phyloP scores from a whole-genome alignment of 163 green algal genomes.

The Coccomyxa subellipsoidea region DNA sequence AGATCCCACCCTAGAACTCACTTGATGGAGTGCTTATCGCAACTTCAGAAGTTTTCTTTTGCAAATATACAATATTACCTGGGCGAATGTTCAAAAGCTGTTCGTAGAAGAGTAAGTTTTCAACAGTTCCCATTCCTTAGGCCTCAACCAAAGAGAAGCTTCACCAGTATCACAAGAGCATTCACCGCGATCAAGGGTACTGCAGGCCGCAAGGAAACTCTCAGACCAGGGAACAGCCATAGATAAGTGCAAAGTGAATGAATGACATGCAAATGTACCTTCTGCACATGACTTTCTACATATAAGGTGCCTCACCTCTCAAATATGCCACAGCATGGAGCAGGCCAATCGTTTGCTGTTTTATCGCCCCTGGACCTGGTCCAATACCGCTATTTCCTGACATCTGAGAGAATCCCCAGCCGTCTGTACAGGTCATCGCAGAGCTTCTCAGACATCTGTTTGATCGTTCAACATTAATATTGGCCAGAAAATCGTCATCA shows the following conservation, averaged over 20 bases:
- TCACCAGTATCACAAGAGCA: slow-evolving; percentile 61
- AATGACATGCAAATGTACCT: not conserved
- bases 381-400: slow-evolving; percentile 20
- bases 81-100: too few species aligned
- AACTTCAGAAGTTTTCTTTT: too few species aligned
- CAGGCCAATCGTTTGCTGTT: slow-evolving; percentile 52
- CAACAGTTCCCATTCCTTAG: too few species aligned
- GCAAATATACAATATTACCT: too few species aligned
- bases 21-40: too few species aligned
- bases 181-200: slow-evolving; percentile 63
- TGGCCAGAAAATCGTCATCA: not conserved
- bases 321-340: slow-evolving; percentile 68
- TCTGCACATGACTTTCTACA: not conserved
- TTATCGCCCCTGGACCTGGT: slow-evolving; percentile 52
- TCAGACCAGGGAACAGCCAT: not conserved
- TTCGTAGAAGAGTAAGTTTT: too few species aligned
- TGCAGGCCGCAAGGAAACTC: slow-evolving; percentile 28
- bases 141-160: slow-evolving; percentile 57
- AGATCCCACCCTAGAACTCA: too few species aligned
- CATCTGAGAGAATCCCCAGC: slow-evolving; percentile 77
- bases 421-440: slow-evolving; percentile 48
- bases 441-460: not conserved
- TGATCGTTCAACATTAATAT: not conserved
- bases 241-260: not conserved
- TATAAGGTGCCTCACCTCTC: slow-evolving; percentile 29